A percentile compares a stretch with the other conserved stretches of the same genome.
phyloP scores from a whole-genome alignment of 2,329 filamentous ascomycete species.

The Mollisia scopiformis region DNA sequence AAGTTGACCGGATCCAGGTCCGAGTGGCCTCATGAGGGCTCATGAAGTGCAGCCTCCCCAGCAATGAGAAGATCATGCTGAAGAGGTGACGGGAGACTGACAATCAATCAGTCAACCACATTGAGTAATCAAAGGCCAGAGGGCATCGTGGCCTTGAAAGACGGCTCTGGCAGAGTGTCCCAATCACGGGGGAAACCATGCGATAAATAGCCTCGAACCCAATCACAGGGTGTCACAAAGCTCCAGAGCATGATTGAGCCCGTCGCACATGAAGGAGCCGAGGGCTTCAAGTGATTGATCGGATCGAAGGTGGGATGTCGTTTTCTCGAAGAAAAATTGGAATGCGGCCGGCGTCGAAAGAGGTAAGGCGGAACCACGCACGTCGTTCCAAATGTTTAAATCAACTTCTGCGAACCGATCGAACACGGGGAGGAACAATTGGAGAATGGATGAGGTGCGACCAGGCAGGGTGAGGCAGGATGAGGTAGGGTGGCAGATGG shows the following conservation, averaged over 20 bases:
- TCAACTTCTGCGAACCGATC: conserved; percentile 31
- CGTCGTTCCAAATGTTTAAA: conserved; percentile 20
- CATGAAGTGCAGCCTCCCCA: neutral
- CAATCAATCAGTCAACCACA: conserved; percentile 4
- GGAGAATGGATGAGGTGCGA: conserved; percentile 19
- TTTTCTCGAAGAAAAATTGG: conserved; percentile 1
- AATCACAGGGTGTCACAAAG: neutral
- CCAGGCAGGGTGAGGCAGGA: neutral
- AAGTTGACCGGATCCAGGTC: neutral
- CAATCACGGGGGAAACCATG: neutral
- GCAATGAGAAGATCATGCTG: neutral
- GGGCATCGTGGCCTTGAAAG: neutral
- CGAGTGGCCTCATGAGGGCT: neutral
- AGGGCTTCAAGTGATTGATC: no score
- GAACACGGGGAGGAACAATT: conserved; percentile 29
- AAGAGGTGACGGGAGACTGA: neutral
- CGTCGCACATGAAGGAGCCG: neutral
- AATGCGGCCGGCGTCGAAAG: neutral
- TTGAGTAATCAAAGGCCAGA: neutral
- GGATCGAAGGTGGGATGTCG: conserved; percentile 8
- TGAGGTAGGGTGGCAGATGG: neutral
- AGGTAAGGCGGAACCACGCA: neutral
- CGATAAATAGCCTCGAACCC: neutral
- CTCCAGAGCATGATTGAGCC: neutral
- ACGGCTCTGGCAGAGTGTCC: neutral